Conservation (phyloP, 257 asterid species). For the Lantana camara region DNA sequence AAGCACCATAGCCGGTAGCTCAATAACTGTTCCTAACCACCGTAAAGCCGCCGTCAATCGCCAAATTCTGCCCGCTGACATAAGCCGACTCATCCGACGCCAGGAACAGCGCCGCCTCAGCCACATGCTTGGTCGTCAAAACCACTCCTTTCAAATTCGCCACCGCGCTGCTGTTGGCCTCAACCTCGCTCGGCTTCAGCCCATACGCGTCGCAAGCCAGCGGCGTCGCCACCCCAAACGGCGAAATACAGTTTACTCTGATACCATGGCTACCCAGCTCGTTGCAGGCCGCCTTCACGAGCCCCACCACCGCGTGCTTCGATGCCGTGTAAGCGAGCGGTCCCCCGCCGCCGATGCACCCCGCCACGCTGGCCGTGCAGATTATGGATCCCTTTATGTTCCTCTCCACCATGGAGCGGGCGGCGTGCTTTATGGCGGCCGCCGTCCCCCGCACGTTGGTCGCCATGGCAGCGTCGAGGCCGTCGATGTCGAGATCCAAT, state of each 20-base stretch:
- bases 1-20: too few relatives aligned
- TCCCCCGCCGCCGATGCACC: slow-evolving; percentile 51
- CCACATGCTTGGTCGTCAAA: slow-evolving; percentile 47
- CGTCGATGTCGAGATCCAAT: slow-evolving; percentile 48
- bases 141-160: slow-evolving; percentile 53
- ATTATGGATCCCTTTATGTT: slow-evolving; percentile 54
- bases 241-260: slow-evolving; percentile 59
- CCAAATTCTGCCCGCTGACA: slow-evolving; percentile 69
- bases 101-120: slow-evolving; percentile 56
- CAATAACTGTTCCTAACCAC: slow-evolving; percentile 44
- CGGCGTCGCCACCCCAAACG: slow-evolving; percentile 68
- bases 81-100: slow-evolving; percentile 74
- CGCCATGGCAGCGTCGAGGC: slow-evolving; percentile 42
- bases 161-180: slow-evolving; percentile 25
- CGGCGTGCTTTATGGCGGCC: slow-evolving; percentile 61
- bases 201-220: slow-evolving; percentile 41
- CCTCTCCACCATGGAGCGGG: slow-evolving; percentile 59
- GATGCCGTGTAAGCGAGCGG: slow-evolving; percentile 60
- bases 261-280: slow-evolving; percentile 69
- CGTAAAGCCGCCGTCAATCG: slow-evolving; percentile 63
- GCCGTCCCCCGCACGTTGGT: slow-evolving; percentile 64
- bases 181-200: slow-evolving; percentile 32
- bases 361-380: slow-evolving; percentile 65
- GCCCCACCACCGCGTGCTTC: slow-evolving; percentile 64
- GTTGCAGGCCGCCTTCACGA: slow-evolving; percentile 47